phyloP scores from a whole-genome alignment of 169 alveolate species.

The Plasmodium malariae region DNA sequence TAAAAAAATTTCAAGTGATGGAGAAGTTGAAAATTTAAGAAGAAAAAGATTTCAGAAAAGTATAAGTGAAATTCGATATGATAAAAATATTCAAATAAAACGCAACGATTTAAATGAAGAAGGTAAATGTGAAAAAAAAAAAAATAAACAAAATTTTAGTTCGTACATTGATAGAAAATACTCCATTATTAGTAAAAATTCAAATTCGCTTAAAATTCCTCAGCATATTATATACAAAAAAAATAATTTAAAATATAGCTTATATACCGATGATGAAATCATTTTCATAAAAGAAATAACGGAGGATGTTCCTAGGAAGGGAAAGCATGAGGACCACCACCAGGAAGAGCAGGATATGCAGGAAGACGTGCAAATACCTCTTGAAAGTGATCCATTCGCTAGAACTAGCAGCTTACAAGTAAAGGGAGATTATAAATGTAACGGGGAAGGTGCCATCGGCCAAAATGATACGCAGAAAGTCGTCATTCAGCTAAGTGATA shows the following conservation, averaged over 20 bases:
- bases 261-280: slow-evolving; percentile 36
- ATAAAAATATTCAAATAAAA: background rate
- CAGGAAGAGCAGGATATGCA: background rate
- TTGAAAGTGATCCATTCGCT: too few species aligned
- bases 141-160: background rate
- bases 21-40: slow-evolving; percentile 22
- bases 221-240: background rate
- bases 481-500: background rate
- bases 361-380: background rate
- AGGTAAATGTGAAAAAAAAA: background rate
- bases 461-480: too few species aligned
- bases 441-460: too few species aligned
- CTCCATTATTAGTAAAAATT: background rate
- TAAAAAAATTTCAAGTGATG: slow-evolving; percentile 37
- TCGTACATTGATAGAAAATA: background rate
- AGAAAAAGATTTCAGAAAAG: slow-evolving; percentile 18
- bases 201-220: background rate
- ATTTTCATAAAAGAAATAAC: slow-evolving; percentile 22
- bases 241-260: slow-evolving; percentile 7
- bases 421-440: too few species aligned
- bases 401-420: too few species aligned
- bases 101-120: background rate
- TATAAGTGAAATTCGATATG: background rate
- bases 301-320: background rate
- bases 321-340: background rate